A percentile compares a stretch with the other conserved stretches of the same genome.
Evolutionary conservation across 1,284 basidiomycete species (phyloP).

Genomic region (Pseudomicrostroma phylloplanum): DNA sequence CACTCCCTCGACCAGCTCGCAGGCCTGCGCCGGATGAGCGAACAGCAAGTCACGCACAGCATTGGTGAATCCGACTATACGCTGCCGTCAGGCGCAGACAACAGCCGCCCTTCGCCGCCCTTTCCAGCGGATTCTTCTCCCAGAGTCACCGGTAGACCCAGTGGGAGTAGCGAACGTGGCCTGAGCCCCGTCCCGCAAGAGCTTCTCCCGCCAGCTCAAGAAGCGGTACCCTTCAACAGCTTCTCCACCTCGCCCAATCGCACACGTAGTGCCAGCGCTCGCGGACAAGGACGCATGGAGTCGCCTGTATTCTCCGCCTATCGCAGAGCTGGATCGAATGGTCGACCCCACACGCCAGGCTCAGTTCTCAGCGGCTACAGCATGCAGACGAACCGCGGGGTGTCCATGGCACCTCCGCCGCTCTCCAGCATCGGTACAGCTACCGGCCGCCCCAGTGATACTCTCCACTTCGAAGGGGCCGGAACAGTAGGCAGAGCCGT

Average conservation of each 20-base stretch:
- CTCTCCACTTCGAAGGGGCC: constrained; percentile 18
- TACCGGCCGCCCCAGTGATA: constrained; percentile 15
- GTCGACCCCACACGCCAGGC: constrained; percentile 31
- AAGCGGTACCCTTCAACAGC: constrained; percentile 32
- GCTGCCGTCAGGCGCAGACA: neutral
- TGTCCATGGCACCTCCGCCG: neutral
- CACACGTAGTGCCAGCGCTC: constrained; percentile 14
- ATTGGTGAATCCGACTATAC: too few species aligned
- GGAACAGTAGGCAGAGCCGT: constrained; percentile 72
- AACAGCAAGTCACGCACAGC: neutral
- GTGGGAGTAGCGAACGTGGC: neutral
- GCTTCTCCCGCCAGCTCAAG: constrained; percentile 37
- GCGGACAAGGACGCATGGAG: neutral
- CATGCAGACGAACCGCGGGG: neutral
- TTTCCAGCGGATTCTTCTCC: constrained; percentile 11
- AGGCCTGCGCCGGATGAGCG: neutral
- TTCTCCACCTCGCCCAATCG: constrained; percentile 12
- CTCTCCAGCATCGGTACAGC: neutral
- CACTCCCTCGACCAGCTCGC: neutral
- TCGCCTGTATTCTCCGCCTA: neutral
- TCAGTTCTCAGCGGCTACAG: constrained; percentile 31
- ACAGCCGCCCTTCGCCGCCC: neutral
- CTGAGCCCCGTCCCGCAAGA: constrained; percentile 15
- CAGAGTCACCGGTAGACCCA: constrained; percentile 11
- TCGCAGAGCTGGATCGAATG: constrained; percentile 9